These are phyloP conservation scores for Penicillium coprophilum DNA, from an alignment of 495 filamentous ascomycete genomes.

Conservation along the genomic window DNA sequence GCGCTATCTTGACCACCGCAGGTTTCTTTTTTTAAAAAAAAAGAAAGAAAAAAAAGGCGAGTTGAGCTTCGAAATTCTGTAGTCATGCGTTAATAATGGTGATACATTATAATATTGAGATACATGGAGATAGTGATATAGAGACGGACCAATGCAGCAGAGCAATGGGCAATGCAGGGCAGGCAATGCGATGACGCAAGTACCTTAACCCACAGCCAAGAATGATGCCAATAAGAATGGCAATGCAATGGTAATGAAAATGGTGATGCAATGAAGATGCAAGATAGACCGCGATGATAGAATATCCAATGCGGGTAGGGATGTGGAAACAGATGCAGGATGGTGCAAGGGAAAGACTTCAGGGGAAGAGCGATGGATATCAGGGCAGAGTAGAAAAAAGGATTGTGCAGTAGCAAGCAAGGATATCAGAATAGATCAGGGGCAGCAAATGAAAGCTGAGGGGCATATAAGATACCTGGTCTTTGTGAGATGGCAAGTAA, in stretches of 20 bases:
- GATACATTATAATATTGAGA: not conserved
- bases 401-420: not conserved
- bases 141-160: not conserved
- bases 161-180: not conserved
- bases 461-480: not conserved
- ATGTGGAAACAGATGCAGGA: not conserved
- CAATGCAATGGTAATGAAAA: not conserved
- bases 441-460: not conserved
- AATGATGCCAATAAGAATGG: not conserved
- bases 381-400: not conserved
- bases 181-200: not conserved
- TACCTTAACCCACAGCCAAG: not conserved
- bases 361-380: not conserved
- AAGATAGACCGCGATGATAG: not conserved
- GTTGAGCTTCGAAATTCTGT: not conserved
- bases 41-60: not conserved
- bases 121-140: not conserved
- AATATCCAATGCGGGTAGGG: not conserved
- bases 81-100: not conserved
- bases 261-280: not conserved
- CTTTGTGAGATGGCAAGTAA: not conserved
- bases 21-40: not conserved
- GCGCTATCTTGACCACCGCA: not conserved
- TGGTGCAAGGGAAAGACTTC: not conserved
- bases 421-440: not conserved